Evolutionary conservation across 768 basidiomycete species (phyloP).

Genomic region (Ramaria rubella): DNA sequence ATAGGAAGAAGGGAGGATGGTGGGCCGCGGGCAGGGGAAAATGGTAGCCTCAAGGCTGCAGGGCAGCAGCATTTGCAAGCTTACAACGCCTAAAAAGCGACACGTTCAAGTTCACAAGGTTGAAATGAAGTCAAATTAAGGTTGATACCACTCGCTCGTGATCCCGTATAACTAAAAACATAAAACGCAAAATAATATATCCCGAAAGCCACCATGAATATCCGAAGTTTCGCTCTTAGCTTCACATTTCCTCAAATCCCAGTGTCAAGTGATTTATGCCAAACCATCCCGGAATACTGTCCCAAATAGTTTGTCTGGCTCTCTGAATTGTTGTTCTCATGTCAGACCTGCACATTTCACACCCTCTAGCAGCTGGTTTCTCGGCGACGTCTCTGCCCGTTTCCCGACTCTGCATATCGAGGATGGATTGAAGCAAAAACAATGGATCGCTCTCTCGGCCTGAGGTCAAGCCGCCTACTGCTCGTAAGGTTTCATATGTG

Average conservation of each 20-base stretch:
- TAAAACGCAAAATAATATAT: background rate
- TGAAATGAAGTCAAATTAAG: too few relatives aligned
- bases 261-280: constrained; percentile 30
- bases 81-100: too few relatives aligned
- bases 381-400: constrained; percentile 60
- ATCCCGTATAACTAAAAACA: background rate
- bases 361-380: constrained; percentile 33
- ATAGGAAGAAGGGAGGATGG: too few relatives aligned
- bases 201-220: too few relatives aligned
- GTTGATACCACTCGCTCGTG: too few relatives aligned
- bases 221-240: background rate
- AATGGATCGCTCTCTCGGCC: constrained; percentile 72
- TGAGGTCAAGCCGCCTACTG: constrained; percentile 62
- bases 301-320: constrained; percentile 59
- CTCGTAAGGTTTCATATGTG: constrained; percentile 63
- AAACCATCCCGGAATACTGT: constrained; percentile 57
- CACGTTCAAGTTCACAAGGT: too few relatives aligned
- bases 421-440: constrained; percentile 59
- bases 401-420: constrained; percentile 63
- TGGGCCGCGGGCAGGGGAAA: too few relatives aligned
- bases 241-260: background rate
- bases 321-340: constrained; percentile 36
- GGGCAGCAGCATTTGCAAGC: too few relatives aligned
- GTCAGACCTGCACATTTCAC: constrained; percentile 42
- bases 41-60: too few relatives aligned